A percentile compares a stretch with the other conserved stretches of the same genome.
Conservation (phyloP, 2,329 filamentous ascomycete species). For the Ophiostoma sp. region DNA sequence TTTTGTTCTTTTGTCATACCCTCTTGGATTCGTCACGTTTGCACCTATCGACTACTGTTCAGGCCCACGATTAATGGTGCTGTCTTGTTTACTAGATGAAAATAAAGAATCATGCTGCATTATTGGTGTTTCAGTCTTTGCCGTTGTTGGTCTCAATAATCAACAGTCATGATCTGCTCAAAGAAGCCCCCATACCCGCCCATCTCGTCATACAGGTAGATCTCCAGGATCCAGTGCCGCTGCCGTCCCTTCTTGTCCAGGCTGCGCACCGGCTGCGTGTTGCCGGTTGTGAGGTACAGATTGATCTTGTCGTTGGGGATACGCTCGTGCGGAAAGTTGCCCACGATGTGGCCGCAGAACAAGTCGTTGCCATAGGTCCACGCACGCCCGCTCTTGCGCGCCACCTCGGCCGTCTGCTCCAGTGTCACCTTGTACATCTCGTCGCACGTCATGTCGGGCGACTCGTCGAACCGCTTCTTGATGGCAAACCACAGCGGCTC, state of each 20-base stretch:
- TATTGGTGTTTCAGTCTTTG: neutral
- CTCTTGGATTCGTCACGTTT: neutral
- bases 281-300: slow-evolving; percentile 17
- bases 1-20: slow-evolving; percentile 1
- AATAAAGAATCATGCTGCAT: neutral
- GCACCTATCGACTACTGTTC: neutral
- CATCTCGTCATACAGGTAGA: slow-evolving; percentile 16
- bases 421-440: slow-evolving; percentile 14
- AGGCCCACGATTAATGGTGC: neutral
- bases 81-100: neutral
- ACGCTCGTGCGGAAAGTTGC: slow-evolving; percentile 21
- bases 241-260: slow-evolving; percentile 16
- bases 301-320: slow-evolving; percentile 20
- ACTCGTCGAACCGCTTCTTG: slow-evolving; percentile 17
- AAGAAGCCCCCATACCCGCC: slow-evolving; percentile 17
- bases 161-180: slow-evolving; percentile 20
- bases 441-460: slow-evolving; percentile 13
- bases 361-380: slow-evolving; percentile 19
- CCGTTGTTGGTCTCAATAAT: neutral
- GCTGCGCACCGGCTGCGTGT: slow-evolving; percentile 10
- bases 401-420: slow-evolving; percentile 5
- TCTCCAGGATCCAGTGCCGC: slow-evolving; percentile 22
- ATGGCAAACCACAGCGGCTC: slow-evolving; percentile 20
- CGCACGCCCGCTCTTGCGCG: neutral
- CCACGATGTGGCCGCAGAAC: slow-evolving; percentile 18